phyloP scores from a whole-genome alignment of 2,329 filamentous ascomycete genomes.

The Orbilia blumenaviensis region DNA sequence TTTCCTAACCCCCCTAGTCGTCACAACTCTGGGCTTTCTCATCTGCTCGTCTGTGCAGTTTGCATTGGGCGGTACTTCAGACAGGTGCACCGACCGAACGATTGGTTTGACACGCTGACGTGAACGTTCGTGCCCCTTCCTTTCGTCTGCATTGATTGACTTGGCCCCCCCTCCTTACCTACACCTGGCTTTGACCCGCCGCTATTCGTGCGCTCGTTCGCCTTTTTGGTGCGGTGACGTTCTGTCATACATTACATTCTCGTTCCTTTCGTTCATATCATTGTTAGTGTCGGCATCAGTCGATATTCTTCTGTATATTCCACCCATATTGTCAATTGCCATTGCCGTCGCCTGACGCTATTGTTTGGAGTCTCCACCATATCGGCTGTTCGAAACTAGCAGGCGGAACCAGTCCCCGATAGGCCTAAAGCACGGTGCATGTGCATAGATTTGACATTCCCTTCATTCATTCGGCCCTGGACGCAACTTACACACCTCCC shows the following conservation, averaged over 20 bases:
- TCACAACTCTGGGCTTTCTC: neutral
- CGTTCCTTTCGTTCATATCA: slow-evolving; percentile 15
- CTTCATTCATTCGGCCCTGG: neutral
- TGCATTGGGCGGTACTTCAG: slow-evolving; percentile 26
- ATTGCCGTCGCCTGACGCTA: slow-evolving; percentile 19
- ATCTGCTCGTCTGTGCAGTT: slow-evolving; percentile 10
- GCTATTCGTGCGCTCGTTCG: slow-evolving; percentile 15
- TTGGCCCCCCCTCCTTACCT: neutral
- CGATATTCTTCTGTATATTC: slow-evolving; percentile 2
- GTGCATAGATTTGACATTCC: slow-evolving; percentile 9
- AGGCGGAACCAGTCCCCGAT: slow-evolving; percentile 31
- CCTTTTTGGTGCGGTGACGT: slow-evolving; percentile 26
- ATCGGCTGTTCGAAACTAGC: slow-evolving; percentile 21
- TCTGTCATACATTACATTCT: slow-evolving; percentile 32
- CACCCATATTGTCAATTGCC: neutral
- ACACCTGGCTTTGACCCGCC: neutral
- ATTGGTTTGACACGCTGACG: slow-evolving; percentile 41
- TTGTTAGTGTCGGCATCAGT: neutral
- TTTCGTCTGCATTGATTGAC: slow-evolving; percentile 15
- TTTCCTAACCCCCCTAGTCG: neutral
- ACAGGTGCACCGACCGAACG: neutral
- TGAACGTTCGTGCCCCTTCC: slow-evolving; percentile 31
- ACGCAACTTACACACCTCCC: neutral
- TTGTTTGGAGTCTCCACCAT: slow-evolving; percentile 3
- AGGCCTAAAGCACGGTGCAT: slow-evolving; percentile 25